phyloP scores from a whole-genome alignment of 202 grass and related monocot species.

The Cymbopogon flexuosus region DNA sequence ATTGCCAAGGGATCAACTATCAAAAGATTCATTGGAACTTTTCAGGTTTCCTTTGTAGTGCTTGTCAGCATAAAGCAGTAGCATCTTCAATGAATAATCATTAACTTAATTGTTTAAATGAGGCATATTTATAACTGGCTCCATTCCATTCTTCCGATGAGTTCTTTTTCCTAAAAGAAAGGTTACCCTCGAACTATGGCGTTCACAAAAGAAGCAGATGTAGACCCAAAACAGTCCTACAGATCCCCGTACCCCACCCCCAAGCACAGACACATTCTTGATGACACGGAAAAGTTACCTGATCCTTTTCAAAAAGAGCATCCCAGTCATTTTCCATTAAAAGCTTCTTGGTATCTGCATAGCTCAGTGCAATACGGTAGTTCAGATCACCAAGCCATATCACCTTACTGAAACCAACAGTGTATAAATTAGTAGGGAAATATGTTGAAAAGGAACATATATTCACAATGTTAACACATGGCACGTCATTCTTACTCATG shows the following conservation, averaged over 20 bases:
- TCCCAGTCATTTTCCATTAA: slow-evolving; percentile 94
- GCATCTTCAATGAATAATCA: background rate
- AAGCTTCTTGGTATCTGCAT: slow-evolving; percentile 74
- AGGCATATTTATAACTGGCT: background rate
- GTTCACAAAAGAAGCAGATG: background rate
- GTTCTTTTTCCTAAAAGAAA: background rate
- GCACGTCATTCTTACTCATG: slow-evolving; percentile 67
- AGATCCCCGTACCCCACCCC: background rate
- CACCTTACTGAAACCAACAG: slow-evolving; percentile 51
- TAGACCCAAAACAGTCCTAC: background rate
- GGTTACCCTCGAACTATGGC: background rate
- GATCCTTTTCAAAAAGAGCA: slow-evolving; percentile 91
- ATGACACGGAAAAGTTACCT: slow-evolving; percentile 53
- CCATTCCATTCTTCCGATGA: background rate
- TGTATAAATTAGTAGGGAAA: slow-evolving; percentile 17
- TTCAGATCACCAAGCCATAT: slow-evolving; percentile 98
- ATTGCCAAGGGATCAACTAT: background rate
- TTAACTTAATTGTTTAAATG: background rate
- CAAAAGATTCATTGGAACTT: background rate
- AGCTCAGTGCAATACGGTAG: slow-evolving; percentile 88
- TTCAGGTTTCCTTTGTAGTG: background rate
- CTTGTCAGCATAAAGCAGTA: background rate
- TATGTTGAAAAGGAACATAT: slow-evolving; percentile 9
- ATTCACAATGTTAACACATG: background rate
- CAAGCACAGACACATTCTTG: background rate